These are phyloP conservation scores for Prosopis cineraria DNA, from an alignment of 306 rosid species.

Conservation along the genomic window DNA sequence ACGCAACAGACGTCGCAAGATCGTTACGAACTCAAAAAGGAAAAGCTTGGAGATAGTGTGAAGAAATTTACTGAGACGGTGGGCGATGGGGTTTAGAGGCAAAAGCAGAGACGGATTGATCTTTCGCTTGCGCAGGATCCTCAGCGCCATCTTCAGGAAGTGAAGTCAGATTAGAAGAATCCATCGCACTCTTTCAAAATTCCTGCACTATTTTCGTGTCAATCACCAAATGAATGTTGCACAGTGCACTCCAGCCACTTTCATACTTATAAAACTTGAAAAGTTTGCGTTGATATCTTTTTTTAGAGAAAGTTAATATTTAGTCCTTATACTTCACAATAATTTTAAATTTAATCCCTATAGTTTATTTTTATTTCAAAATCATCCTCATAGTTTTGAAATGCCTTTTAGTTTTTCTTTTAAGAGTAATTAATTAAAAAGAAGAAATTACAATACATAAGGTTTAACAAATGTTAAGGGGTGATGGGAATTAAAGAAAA, in stretches of 20 bases:
- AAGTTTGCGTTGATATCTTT: too few relatives aligned
- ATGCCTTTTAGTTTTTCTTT: too few relatives aligned
- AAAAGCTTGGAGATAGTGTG: slow-evolving; percentile 19
- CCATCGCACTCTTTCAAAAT: slow-evolving; percentile 32
- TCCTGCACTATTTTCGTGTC: background rate
- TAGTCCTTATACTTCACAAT: too few relatives aligned
- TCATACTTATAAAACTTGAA: too few relatives aligned
- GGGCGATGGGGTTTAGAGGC: slow-evolving; percentile 78
- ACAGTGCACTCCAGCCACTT: background rate
- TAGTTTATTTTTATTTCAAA: too few relatives aligned
- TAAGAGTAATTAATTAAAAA: too few relatives aligned
- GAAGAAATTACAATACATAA: too few relatives aligned
- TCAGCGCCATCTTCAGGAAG: slow-evolving; percentile 62
- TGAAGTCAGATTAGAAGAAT: slow-evolving; percentile 60
- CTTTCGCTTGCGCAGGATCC: slow-evolving; percentile 36
- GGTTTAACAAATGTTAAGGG: too few relatives aligned
- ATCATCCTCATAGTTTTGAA: too few relatives aligned
- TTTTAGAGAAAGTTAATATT: too few relatives aligned
- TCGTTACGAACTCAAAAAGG: background rate
- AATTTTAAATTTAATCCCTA: too few relatives aligned
- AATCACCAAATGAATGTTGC: background rate
- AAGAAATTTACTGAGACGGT: slow-evolving; percentile 61
- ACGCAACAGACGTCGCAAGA: background rate
- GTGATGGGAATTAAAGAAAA: too few relatives aligned
- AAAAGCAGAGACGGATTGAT: slow-evolving; percentile 57